Percentiles rank a stretch among this genome's conserved stretches.
These are phyloP conservation scores for Astrocystis sublimbata DNA, from an alignment of 495 filamentous ascomycete genomes.

Conservation along the genomic window DNA sequence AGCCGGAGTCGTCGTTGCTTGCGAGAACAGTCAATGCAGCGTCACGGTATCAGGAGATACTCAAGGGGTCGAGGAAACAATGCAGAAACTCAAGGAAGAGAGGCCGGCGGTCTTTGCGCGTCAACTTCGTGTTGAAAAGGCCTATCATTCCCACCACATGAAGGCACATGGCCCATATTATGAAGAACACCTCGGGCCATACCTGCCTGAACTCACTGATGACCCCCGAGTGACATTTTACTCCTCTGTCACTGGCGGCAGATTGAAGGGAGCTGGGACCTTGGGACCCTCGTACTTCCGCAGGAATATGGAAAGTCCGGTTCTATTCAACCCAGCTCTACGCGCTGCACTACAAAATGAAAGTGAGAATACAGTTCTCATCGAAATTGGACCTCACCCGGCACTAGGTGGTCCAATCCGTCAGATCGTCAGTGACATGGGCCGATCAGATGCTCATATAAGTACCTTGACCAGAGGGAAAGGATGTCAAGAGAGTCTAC, in stretches of 20 bases:
- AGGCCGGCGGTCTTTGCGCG: constrained; percentile 8
- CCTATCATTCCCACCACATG: constrained; percentile 40
- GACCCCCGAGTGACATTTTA: constrained; percentile 28
- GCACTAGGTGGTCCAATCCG: constrained; percentile 49
- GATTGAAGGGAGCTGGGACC: neutral
- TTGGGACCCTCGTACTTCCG: constrained; percentile 31
- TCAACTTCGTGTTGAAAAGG: constrained; percentile 20
- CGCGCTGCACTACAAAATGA: neutral
- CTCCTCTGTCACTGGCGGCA: constrained; percentile 34
- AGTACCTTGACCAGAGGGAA: neutral
- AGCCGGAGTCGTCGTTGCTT: constrained; percentile 37
- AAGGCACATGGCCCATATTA: constrained; percentile 30
- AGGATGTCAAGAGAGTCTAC: neutral
- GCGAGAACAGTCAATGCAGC: constrained; percentile 42
- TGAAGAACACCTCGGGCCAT: constrained; percentile 16
- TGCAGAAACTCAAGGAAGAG: constrained; percentile 26
- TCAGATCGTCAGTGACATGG: constrained; percentile 35
- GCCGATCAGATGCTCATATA: neutral
- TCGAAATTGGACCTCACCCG: constrained; percentile 56
- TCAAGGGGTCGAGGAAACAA: constrained; percentile 21
- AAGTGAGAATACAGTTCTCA: constrained; percentile 26
- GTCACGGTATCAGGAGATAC: constrained; percentile 41
- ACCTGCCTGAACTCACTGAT: constrained; percentile 10
- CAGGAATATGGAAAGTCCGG: constrained; percentile 25
- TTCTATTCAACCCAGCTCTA: constrained; percentile 1